Conservation (phyloP, 208 protist species). For the Blastocrithidia nonstop region DNA sequence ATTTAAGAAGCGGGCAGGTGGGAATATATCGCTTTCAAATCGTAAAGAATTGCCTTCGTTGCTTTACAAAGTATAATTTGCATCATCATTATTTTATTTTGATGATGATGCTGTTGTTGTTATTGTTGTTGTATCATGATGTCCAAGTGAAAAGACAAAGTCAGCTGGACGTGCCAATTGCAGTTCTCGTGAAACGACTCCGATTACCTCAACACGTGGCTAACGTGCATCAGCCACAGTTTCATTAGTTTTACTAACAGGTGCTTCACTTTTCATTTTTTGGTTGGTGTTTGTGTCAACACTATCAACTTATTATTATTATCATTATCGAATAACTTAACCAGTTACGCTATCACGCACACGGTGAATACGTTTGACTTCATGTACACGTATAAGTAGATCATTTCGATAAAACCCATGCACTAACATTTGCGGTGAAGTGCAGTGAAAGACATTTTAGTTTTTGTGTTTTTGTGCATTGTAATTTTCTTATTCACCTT, state of each 20-base stretch:
- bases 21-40: constrained; percentile 42
- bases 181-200: constrained; percentile 64
- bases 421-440: constrained; percentile 49
- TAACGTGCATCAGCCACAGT: background rate
- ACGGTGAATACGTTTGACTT: too few relatives aligned
- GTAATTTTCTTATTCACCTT: background rate
- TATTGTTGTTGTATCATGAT: constrained; percentile 10
- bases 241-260: background rate
- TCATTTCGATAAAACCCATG: constrained; percentile 66
- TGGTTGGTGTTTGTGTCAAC: background rate
- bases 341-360: too few relatives aligned
- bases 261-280: background rate
- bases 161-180: constrained; percentile 52
- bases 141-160: constrained; percentile 42
- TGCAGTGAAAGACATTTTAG: constrained; percentile 51
- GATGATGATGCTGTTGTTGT: background rate
- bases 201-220: constrained; percentile 26
- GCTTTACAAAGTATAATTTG: too few relatives aligned
- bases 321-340: constrained; percentile 23
- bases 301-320: constrained; percentile 1
- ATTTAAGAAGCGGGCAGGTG: constrained; percentile 34
- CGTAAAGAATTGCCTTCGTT: constrained; percentile 3
- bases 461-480: constrained; percentile 5
- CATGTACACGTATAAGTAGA: constrained; percentile 44
- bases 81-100: background rate